Conservation (phyloP, 2,329 filamentous ascomycete genomes). For the Colletotrichum sp. region DNA sequence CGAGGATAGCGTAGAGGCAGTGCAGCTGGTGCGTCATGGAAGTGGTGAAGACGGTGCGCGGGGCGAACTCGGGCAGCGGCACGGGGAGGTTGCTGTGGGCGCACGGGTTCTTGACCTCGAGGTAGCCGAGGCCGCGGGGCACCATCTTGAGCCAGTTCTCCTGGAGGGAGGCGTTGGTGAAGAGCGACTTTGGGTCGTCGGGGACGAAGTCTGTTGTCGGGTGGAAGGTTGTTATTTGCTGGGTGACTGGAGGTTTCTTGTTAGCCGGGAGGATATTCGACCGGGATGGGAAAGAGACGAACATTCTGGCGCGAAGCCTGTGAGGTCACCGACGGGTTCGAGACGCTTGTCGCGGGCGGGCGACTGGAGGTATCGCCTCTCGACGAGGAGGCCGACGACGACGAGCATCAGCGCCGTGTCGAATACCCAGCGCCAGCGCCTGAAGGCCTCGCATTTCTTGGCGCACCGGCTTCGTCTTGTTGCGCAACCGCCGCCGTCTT, state of each 20-base stretch:
- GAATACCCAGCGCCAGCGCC: slow-evolving; percentile 29
- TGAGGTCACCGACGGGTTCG: slow-evolving; percentile 41
- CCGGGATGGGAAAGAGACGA: slow-evolving; percentile 1
- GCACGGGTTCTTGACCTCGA: slow-evolving; percentile 36
- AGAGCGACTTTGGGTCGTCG: slow-evolving; percentile 43
- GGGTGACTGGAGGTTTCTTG: slow-evolving; percentile 33
- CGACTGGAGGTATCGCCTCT: slow-evolving; percentile 26
- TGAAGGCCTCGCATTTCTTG: neutral
- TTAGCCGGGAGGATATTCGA: neutral
- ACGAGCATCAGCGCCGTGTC: slow-evolving; percentile 38
- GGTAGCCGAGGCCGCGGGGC: slow-evolving; percentile 45
- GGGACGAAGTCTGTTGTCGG: slow-evolving; percentile 41
- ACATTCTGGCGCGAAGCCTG: slow-evolving; percentile 44
- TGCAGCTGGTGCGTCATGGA: slow-evolving; percentile 49
- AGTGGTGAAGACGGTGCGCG: slow-evolving; percentile 43
- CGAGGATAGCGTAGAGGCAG: slow-evolving; percentile 43
- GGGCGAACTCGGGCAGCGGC: slow-evolving; percentile 33
- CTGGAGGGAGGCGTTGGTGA: slow-evolving; percentile 32
- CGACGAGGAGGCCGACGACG: slow-evolving; percentile 38
- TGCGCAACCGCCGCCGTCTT: neutral
- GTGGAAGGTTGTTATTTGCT: slow-evolving; percentile 41
- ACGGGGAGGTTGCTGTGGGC: slow-evolving; percentile 40
- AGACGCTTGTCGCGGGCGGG: slow-evolving; percentile 25
- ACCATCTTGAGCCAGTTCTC: slow-evolving; percentile 43
- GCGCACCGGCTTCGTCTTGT: neutral